Conservation (phyloP, 305 asterid species). For the Plantago lanceolata region DNA sequence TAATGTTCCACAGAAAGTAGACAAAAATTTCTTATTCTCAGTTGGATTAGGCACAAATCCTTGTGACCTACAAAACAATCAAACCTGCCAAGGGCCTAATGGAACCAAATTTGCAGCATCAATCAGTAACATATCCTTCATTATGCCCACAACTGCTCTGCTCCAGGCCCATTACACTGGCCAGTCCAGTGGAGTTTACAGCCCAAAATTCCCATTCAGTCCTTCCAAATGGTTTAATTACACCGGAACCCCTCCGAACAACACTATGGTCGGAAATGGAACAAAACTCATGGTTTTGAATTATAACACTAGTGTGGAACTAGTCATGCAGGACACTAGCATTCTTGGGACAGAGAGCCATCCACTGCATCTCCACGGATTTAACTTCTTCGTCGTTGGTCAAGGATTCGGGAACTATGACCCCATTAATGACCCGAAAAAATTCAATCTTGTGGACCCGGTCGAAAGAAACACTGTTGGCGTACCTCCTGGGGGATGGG, state of each 20-base stretch:
- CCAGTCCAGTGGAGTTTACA: conserved; percentile 38
- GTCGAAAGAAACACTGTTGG: conserved; percentile 64
- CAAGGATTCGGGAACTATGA: conserved; percentile 64
- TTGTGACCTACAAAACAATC: conserved; percentile 31
- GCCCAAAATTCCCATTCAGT: conserved; percentile 38
- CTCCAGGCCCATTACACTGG: conserved; percentile 52
- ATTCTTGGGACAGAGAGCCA: conserved; percentile 61
- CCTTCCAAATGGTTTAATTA: conserved; percentile 51
- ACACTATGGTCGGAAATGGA: conserved; percentile 38
- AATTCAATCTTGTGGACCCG: conserved; percentile 59
- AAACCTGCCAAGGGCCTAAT: conserved; percentile 56
- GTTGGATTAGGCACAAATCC: conserved; percentile 50
- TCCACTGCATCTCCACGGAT: conserved; percentile 75
- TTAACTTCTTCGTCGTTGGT: conserved; percentile 60
- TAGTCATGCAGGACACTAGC: conserved; percentile 73
- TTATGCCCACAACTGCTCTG: conserved; percentile 43
- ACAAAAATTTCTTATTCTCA: conserved; percentile 43
- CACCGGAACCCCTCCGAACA: conserved; percentile 52
- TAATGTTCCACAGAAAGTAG: conserved; percentile 40
- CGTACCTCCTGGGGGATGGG: conserved; percentile 74
- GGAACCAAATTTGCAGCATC: conserved; percentile 51
- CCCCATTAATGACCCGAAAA: conserved; percentile 46
- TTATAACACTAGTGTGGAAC: conserved; percentile 48
- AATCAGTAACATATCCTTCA: conserved; percentile 43
- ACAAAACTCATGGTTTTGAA: conserved; percentile 51